phyloP scores from a whole-genome alignment of 305 asterid species.

The Andrographis paniculata region DNA sequence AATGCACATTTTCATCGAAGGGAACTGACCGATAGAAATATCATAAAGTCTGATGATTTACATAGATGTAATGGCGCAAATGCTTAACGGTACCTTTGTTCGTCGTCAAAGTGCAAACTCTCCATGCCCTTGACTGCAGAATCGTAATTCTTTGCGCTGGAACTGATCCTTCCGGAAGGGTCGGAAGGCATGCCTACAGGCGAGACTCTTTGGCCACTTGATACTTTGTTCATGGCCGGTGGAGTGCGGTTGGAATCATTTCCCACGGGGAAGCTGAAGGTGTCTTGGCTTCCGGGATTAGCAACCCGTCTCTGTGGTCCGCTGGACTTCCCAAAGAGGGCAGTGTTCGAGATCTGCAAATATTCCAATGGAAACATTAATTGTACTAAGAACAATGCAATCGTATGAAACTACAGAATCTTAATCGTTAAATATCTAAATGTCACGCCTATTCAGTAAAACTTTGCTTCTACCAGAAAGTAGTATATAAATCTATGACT shows the following conservation, averaged over 20 bases:
- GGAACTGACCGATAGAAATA: too few species aligned
- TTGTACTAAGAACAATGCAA: too few species aligned
- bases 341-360: slow-evolving; percentile 36
- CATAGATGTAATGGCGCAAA: too few species aligned
- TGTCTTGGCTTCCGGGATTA: slow-evolving; percentile 60
- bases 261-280: slow-evolving; percentile 15
- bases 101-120: slow-evolving; percentile 59
- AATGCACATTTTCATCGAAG: too few species aligned
- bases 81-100: slow-evolving; percentile 33
- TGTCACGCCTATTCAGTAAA: too few species aligned
- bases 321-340: slow-evolving; percentile 42
- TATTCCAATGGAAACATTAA: neutral
- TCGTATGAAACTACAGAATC: too few species aligned
- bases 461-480: too few species aligned
- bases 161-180: slow-evolving; percentile 42
- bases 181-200: slow-evolving; percentile 60
- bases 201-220: slow-evolving; percentile 53
- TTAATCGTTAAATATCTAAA: too few species aligned
- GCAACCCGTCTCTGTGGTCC: slow-evolving; percentile 67
- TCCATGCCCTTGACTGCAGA: slow-evolving; percentile 69
- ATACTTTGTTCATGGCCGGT: slow-evolving; percentile 39
- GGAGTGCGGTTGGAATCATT: slow-evolving; percentile 59
- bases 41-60: too few species aligned
- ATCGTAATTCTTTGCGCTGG: slow-evolving; percentile 50
- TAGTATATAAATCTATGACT: too few species aligned